Base-by-base conservation (phyloP, 2,329 filamentous ascomycete genomes). In the Biscogniauxia sp. region DNA sequence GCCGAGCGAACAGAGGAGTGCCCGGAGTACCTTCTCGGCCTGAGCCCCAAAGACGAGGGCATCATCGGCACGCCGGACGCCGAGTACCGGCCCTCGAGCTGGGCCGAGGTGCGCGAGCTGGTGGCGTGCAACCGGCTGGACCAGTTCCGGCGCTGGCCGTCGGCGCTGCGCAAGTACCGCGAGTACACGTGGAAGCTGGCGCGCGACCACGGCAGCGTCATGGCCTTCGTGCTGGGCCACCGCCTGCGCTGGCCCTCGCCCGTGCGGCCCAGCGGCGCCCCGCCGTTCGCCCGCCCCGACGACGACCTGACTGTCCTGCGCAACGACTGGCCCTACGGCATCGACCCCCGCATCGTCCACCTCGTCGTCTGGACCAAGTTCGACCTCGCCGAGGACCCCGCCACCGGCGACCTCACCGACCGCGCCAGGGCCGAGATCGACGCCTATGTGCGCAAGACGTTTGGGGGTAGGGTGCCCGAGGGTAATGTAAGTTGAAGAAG, bases 291-390 rank as follows among this genome's bases (percentile, higher is more conserved):
- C 64, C 70, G 66, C 57, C 75, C 75, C 0, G 78, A 79, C 0
- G 78, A 79, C 9, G 89, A 95, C 70, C 77, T 88, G 69, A 92
- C 87, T 74, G 88, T 96, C 54, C 75, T 97, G 50, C 86, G 84
- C 76, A 98, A 98, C 72, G 93, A 98, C 80, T 97, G 93, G 91
- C 94, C 94, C 0, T 98, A 97, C 71, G 93, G 92, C 0, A 81
- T 97, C 57, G 92, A 95, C 68, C 72, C 79, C 53, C 82, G 84
- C 56, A 93, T 97, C 65, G 84, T 91, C 17, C 94, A 97, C 73
- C 80, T 97, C 2, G 91, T 97, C 5, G 87, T 97, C 13, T 98
- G 94, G 94, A 95, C 91, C 54, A 97, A 97, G 75, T 97, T 96
- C 70, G 81, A 84, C 54, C 79, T 97, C 23, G 82, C 87, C 57